Conservation (phyloP, 2,329 filamentous ascomycete species). For the Aspergillus hortae region DNA sequence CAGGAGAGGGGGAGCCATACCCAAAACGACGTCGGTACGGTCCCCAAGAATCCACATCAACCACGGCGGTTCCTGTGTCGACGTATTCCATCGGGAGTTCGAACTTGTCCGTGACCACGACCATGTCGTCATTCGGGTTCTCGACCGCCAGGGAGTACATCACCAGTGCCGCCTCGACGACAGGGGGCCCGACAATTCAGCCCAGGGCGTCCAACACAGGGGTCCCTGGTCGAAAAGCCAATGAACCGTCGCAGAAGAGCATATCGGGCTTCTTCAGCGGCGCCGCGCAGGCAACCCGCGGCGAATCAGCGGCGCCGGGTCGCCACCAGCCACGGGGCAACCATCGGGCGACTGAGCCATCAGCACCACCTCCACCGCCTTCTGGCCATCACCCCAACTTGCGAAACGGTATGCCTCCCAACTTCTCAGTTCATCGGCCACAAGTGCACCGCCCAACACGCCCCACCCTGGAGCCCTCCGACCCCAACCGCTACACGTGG, state of each 20-base stretch:
- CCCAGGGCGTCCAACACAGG: constrained; percentile 24
- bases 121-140: constrained; percentile 54
- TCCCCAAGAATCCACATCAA: constrained; percentile 23
- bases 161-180: constrained; percentile 22
- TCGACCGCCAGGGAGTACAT: constrained; percentile 59
- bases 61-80: constrained; percentile 39
- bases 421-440: constrained; percentile 27
- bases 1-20: constrained; percentile 18
- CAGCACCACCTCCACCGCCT: not conserved
- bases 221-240: constrained; percentile 33
- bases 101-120: constrained; percentile 35
- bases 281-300: constrained; percentile 10
- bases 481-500: constrained; percentile 34
- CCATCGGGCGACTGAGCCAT: constrained; percentile 6
- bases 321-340: constrained; percentile 10
- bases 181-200: constrained; percentile 17
- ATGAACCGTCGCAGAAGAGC: constrained; percentile 47
- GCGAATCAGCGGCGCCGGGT: constrained; percentile 12
- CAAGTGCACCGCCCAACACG: constrained; percentile 29
- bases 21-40: constrained; percentile 29
- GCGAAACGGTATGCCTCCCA: constrained; percentile 16
- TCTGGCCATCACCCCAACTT: constrained; percentile 6
- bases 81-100: constrained; percentile 61
- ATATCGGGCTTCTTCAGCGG: constrained; percentile 51
- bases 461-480: constrained; percentile 29